Evolutionary conservation across 331 rosid genomes (phyloP).

Genomic region (Pyracantha coccinea): DNA sequence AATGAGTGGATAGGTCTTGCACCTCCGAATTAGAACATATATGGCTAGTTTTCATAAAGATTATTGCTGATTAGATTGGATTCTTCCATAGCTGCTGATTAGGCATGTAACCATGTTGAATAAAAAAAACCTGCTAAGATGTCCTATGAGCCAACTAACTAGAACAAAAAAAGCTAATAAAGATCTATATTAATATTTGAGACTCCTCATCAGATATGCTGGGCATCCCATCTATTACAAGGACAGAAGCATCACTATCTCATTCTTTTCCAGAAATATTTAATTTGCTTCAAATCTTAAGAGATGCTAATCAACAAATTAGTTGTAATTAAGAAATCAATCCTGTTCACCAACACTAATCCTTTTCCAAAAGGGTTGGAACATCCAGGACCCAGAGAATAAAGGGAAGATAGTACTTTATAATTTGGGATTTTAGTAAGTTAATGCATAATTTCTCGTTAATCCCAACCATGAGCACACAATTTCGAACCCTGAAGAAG

Average conservation of each 20-base stretch:
- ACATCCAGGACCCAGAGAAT: conserved; percentile 78
- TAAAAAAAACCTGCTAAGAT: not conserved
- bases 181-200: not conserved
- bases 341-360: conserved; percentile 9
- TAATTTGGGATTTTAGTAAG: conserved; percentile 8
- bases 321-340: conserved; percentile 19
- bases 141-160: not conserved
- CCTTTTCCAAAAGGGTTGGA: conserved; percentile 53
- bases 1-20: not conserved
- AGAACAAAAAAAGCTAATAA: not conserved
- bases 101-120: not conserved
- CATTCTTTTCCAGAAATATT: conserved; percentile 13
- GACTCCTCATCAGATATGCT: not conserved
- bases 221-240: not conserved
- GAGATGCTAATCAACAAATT: conserved; percentile 20
- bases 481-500: not conserved
- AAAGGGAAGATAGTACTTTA: conserved; percentile 40
- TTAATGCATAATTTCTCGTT: conserved; percentile 23
- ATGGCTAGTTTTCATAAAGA: not conserved
- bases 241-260: conserved; percentile 19
- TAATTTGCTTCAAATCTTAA: conserved; percentile 19
- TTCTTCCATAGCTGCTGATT: not conserved
- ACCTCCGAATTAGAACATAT: not conserved
- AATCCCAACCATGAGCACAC: conserved; percentile 8
- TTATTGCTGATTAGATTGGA: not conserved